Conservation (phyloP, 768 basidiomycete species). For the Trametes gibbosa region DNA sequence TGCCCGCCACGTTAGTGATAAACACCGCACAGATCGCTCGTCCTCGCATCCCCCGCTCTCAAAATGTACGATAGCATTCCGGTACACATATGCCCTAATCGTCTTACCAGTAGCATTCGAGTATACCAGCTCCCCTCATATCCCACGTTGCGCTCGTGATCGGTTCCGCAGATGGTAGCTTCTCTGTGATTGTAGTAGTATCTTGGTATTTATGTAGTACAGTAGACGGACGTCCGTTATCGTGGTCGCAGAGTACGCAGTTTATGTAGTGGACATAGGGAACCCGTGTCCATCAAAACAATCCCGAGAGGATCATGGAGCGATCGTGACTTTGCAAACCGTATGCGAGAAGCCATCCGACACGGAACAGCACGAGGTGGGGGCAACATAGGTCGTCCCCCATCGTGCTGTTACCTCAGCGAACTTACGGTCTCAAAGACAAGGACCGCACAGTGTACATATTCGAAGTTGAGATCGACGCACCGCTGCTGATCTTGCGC, state of each 20-base stretch:
- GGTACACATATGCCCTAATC: neutral
- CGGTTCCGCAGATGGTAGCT: neutral
- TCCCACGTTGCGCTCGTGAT: neutral
- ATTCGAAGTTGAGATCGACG: too few species aligned
- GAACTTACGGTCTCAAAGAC: too few species aligned
- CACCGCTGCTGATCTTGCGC: too few species aligned
- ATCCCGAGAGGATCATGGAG: too few species aligned
- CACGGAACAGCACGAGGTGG: neutral
- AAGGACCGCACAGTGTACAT: too few species aligned
- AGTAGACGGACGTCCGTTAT: neutral
- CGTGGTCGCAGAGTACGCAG: neutral
- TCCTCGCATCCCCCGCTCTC: neutral
- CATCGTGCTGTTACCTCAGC: too few species aligned
- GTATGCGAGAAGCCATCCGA: too few species aligned
- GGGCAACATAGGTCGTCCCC: too few species aligned
- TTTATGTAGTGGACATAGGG: neutral
- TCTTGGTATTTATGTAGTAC: constrained; percentile 15
- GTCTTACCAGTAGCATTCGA: constrained; percentile 7
- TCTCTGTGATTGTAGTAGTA: neutral
- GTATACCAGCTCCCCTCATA: constrained; percentile 4
- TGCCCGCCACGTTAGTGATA: neutral
- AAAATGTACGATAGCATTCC: constrained; percentile 8
- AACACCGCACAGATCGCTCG: neutral
- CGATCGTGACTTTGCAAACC: too few species aligned
- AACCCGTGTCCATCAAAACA: neutral